phyloP scores from a whole-genome alignment of 2,329 filamentous ascomycete species.

The Monosporascus sp. region DNA sequence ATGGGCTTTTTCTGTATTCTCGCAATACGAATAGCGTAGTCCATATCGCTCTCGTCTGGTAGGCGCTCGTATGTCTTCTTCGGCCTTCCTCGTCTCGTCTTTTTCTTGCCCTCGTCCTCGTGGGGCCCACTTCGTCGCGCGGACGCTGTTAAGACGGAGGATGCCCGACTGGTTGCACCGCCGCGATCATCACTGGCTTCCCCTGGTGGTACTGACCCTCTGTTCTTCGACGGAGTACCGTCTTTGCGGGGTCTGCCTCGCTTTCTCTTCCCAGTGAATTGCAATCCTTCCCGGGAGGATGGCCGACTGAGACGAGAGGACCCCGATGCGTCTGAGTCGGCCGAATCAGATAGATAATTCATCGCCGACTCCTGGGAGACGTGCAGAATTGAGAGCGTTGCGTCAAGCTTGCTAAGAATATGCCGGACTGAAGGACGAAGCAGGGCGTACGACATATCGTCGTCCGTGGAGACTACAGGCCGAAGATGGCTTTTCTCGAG shows the following conservation, averaged over 20 bases:
- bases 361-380: constrained; percentile 53
- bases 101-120: constrained; percentile 7
- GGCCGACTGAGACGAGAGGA: constrained; percentile 8
- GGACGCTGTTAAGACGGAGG: no score
- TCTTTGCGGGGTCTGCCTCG: constrained; percentile 12
- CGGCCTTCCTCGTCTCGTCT: constrained; percentile 31
- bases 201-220: neutral
- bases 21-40: constrained; percentile 44
- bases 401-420: constrained; percentile 64
- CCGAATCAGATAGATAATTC: constrained; percentile 20
- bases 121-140: neutral
- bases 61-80: constrained; percentile 32
- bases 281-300: constrained; percentile 6
- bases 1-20: constrained; percentile 30
- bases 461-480: constrained; percentile 62
- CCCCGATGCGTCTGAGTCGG: constrained; percentile 20
- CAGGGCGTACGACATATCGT: constrained; percentile 59
- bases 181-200: neutral
- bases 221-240: constrained; percentile 3
- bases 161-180: neutral
- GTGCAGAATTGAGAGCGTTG: constrained; percentile 65
- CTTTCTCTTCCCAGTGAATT: constrained; percentile 3
- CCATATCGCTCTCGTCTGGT: constrained; percentile 39
- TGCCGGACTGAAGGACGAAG: constrained; percentile 66
- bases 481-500: constrained; percentile 20